Evolutionary conservation across 2,329 filamentous ascomycete genomes (phyloP).

Genomic region (Annulohypoxylon truncatum): DNA sequence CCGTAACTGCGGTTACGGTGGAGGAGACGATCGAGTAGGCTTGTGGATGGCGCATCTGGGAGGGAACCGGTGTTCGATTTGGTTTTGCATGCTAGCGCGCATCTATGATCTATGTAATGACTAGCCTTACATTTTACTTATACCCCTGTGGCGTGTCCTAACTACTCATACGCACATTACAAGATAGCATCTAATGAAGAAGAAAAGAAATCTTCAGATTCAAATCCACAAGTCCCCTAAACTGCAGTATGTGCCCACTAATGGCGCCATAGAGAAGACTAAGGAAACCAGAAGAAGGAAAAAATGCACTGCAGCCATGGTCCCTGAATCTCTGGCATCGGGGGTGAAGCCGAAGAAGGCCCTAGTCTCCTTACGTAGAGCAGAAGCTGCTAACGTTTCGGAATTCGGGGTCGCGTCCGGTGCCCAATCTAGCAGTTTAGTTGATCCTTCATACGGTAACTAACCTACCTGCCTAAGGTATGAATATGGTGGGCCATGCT

Average conservation of each 20-base stretch:
- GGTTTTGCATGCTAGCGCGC: conserved; percentile 27
- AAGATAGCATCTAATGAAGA: background rate
- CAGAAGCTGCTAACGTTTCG: conserved; percentile 28
- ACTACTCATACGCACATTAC: background rate
- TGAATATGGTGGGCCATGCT: background rate
- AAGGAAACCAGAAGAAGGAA: background rate
- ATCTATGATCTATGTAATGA: conserved; percentile 20
- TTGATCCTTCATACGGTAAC: conserved; percentile 6
- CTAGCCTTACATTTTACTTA: conserved; percentile 27
- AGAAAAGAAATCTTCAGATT: background rate
- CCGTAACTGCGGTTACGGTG: conserved; percentile 39
- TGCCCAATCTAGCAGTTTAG: conserved; percentile 4
- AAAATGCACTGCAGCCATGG: background rate
- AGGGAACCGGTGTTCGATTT: conserved; percentile 18
- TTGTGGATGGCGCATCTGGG: conserved; percentile 16
- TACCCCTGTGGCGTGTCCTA: conserved; percentile 15
- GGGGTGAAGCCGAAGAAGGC: conserved; percentile 18
- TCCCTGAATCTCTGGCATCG: conserved; percentile 9
- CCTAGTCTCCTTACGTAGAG: conserved; percentile 15
- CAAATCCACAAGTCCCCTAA: background rate
- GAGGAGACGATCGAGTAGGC: conserved; percentile 27
- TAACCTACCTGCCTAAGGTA: background rate
- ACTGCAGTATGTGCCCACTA: background rate
- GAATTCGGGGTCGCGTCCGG: conserved; percentile 22
- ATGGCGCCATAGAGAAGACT: background rate